Evolutionary conservation across 2,329 filamentous ascomycete genomes (phyloP), one percentile per base, ranked within the genome.

Genomic region (Fusarium paranaense): DNA sequence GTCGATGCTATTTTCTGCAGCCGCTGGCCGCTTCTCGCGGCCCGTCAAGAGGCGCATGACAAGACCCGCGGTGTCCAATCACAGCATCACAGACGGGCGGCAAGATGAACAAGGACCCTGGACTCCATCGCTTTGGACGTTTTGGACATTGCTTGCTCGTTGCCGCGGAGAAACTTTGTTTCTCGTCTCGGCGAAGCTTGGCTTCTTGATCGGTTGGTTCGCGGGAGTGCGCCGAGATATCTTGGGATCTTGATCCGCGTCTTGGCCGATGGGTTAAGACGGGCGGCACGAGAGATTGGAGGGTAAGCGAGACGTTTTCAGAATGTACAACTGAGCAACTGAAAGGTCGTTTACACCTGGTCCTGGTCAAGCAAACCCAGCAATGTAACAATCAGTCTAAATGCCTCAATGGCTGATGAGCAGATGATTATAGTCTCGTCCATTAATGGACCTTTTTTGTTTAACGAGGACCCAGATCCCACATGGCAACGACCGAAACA

Each of bases 1-100:
- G 33, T 59, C 64, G 64, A 71, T 75, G 69, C 72, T 76, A 78
- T 78, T 76, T 77, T 77, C 74, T 78, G 70, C 76, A 78, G 74
- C 66, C 76, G 76, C 76, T 75, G 76, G 71, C 76, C 75, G 69
- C 73, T 66, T 73, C 64, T 62, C 62, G 68, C 74, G 76, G 74
- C 76, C 76, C 67, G 72, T 58, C 30, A 14, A 45, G 25, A 33
- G 50, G 50, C 50, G 50, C 50, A 54, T 67, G 67, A 30, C 66
- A 64, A 70, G 62, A 52, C 54, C 71, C 56, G 61, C 42, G 47
- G 50, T 50, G 63, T 60, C 76, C 74, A 78, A 78, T 73, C 32
- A 75, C 20, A 16, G 32, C 5, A 20, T 42, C 2, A 16, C 18
- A 50, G 18, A 40, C 16, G 20, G 56, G 66, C 45, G 59, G 42